Evolutionary conservation across 2,329 filamentous ascomycete species (phyloP), one percentile per base, ranked within the genome.

Genomic region (Gremmenia infestans): DNA sequence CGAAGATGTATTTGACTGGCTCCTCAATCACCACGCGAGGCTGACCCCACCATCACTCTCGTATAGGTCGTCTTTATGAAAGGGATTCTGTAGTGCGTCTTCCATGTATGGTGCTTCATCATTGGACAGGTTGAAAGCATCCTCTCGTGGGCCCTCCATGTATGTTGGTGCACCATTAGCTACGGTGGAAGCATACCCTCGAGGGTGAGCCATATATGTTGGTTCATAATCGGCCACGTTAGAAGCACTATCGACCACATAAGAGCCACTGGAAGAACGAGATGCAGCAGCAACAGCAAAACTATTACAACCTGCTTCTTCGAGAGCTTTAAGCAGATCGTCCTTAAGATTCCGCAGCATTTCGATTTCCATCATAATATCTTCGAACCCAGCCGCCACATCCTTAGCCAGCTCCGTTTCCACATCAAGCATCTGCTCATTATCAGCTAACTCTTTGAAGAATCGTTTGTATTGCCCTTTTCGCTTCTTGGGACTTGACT

Each of bases 401-500:
- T 51, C 35, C 19, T 50, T 25, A 8, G 45, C 25, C 32, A 46
- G 35, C 17, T 48, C 37, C 25, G 42, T 43, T 37, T 49, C 48
- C 15, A 17, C 35, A 4, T 46, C 17, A 4, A 40, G 17, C 6
- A 53, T 39, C 22, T 46, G 40, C 15, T 53, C 45, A n/a, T 32
- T 23, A n/a, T 47, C 42, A 7, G 47, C 23, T 22, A 45, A 35
- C 23, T 59, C 57, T n/a, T 17, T 23, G 3, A 59, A 23, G 22
- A 56, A 56, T 5, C 57, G 50, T 11, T n/a, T 37, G 43, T 59
- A 59, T 19, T 40, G 37, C 37, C 3, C n/a, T 15, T 40, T 40
- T 15, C 15, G 37, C 15, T 40, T 40, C 15, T 40, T 40, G 37
- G 4, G 9, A 32, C 11, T 32, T 32, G 28, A 32, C 28, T 32